Conservation (phyloP, 1,284 basidiomycete genomes). For the Ustilago loliicola region DNA sequence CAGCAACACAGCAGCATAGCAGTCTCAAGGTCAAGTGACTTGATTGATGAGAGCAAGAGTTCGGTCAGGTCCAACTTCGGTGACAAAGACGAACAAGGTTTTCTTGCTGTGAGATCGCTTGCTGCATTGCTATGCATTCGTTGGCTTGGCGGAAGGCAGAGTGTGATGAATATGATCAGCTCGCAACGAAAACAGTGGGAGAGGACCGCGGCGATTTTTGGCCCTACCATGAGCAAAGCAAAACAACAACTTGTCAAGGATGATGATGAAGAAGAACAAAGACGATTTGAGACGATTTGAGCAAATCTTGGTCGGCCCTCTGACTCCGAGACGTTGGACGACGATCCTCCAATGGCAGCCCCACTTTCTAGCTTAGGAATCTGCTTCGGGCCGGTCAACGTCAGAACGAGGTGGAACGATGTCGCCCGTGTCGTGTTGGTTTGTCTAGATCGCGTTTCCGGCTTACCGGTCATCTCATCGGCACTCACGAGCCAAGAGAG, state of each 20-base stretch:
- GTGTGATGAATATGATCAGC: background rate
- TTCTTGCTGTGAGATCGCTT: background rate
- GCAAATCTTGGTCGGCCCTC: background rate
- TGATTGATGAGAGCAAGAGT: background rate
- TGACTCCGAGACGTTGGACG: background rate
- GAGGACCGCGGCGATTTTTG: background rate
- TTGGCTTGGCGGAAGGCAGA: background rate
- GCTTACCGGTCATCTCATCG: background rate
- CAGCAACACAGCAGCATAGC: background rate
- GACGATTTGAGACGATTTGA: background rate
- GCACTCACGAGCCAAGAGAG: background rate
- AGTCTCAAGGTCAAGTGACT: background rate
- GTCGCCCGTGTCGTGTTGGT: background rate
- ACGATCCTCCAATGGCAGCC: background rate
- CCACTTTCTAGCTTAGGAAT: background rate
- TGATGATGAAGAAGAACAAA: background rate
- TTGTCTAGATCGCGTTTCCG: background rate
- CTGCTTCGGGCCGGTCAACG: background rate
- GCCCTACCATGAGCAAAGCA: background rate
- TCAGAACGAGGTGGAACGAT: background rate
- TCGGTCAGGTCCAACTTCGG: conserved; percentile 7
- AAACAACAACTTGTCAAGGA: background rate
- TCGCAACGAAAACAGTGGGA: background rate
- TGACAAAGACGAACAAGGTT: background rate
- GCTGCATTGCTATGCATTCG: background rate